Percentiles rank a stretch among this genome's conserved stretches.
Evolutionary conservation across 2,329 filamentous ascomycete species (phyloP).

Genomic region (Pseudogymnoascus sp.): DNA sequence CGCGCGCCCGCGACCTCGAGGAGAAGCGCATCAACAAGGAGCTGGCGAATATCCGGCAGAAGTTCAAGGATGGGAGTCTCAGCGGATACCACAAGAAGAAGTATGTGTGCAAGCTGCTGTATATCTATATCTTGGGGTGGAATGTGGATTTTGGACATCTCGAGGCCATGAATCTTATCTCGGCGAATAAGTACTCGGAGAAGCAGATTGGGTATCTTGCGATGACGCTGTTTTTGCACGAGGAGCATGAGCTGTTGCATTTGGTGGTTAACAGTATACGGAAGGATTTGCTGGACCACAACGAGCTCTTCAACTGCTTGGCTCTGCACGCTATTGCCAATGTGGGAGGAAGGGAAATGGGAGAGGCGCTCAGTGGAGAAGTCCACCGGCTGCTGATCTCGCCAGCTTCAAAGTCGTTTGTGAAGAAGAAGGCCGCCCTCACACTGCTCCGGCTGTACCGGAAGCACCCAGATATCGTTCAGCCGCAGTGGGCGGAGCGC

Average conservation of each 20-base stretch:
- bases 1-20: conserved; percentile 86
- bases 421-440: conserved; percentile 97
- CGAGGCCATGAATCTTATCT: conserved; percentile 96
- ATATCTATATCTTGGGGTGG: conserved; percentile 98
- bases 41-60: conserved; percentile 77
- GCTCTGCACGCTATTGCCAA: conserved; percentile 97
- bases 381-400: conserved; percentile 92
- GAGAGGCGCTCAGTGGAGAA: conserved; percentile 82
- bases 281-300: conserved; percentile 88
- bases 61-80: conserved; percentile 61
- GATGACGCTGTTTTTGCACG: conserved; percentile 93
- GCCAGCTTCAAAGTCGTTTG: conserved; percentile 92
- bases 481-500: conserved; percentile 93
- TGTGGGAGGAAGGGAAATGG: conserved; percentile 93
- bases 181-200: conserved; percentile 93
- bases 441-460: conserved; percentile 89
- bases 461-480: conserved; percentile 87
- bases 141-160: conserved; percentile 98
- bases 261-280: conserved; percentile 97
- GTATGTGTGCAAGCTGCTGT: conserved; percentile 95
- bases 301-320: conserved; percentile 95
- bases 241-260: conserved; percentile 91
- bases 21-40: conserved; percentile 99
- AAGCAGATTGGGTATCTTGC: conserved; percentile 99
- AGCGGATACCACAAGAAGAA: conserved; percentile 99